A percentile compares a stretch with the other conserved stretches of the same genome.
These are phyloP conservation scores for Hanseniaspora lindneri DNA, from an alignment of 805 yeast genomes.

Conservation along the genomic window DNA sequence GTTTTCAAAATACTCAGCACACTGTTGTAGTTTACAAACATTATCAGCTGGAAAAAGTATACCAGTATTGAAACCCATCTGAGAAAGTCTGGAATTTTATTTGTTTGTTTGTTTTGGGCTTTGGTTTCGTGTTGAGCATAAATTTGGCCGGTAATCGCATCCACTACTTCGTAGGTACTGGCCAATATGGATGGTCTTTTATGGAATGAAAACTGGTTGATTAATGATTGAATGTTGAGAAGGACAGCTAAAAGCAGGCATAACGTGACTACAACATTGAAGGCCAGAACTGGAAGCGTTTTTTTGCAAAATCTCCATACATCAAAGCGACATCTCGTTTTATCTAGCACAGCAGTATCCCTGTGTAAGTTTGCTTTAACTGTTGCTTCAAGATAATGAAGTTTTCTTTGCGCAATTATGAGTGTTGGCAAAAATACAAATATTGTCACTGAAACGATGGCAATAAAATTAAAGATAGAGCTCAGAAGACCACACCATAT, in stretches of 20 bases:
- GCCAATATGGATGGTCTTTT: too few species aligned
- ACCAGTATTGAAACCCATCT: background rate
- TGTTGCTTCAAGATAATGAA: background rate
- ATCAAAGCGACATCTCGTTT: too few species aligned
- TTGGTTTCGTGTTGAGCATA: too few species aligned
- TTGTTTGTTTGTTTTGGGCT: background rate
- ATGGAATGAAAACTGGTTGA: background rate
- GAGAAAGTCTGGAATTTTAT: background rate
- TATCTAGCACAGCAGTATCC: background rate
- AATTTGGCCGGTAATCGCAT: background rate
- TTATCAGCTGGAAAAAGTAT: background rate
- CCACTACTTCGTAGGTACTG: background rate
- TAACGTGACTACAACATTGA: background rate
- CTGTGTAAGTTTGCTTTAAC: slow-evolving; percentile 1
- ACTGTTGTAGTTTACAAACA: background rate
- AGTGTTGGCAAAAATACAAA: background rate
- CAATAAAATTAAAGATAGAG: background rate
- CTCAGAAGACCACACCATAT: background rate
- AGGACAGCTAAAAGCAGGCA: background rate
- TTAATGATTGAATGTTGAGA: background rate
- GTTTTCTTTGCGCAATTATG: background rate
- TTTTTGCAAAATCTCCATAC: background rate
- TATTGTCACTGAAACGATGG: background rate
- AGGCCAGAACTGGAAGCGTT: background rate
- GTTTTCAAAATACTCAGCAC: background rate